Evolutionary conservation across 2,329 filamentous ascomycete genomes (phyloP).

Genomic region (Talaromyces sp.): DNA sequence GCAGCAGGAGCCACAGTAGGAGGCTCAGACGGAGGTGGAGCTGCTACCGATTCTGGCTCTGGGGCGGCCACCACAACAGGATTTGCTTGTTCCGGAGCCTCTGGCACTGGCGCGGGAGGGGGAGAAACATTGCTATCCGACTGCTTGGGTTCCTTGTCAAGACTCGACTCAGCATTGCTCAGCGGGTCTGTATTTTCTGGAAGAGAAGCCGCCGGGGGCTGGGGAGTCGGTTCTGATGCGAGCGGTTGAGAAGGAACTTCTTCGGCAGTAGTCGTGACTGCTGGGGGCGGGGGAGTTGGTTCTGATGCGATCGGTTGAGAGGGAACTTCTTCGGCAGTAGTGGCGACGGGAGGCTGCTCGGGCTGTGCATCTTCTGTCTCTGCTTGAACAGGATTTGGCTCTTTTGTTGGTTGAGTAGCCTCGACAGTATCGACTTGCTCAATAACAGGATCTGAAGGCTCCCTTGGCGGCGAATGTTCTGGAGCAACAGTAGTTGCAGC

Average conservation of each 20-base stretch:
- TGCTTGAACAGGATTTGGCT: background rate
- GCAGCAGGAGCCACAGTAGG: background rate
- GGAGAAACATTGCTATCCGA: background rate
- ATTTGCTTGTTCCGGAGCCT: background rate
- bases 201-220: background rate
- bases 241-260: background rate
- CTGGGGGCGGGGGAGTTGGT: background rate
- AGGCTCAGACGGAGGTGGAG: background rate
- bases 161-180: conserved; percentile 43
- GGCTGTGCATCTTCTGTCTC: conserved; percentile 1
- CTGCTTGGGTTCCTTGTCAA: conserved; percentile 15
- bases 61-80: background rate
- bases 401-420: background rate
- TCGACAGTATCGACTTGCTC: background rate
- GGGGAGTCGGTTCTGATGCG: conserved; percentile 12
- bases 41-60: background rate
- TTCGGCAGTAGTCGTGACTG: too few relatives aligned
- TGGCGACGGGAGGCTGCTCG: background rate
- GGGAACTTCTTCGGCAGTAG: background rate
- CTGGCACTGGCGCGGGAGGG: background rate
- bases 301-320: conserved; percentile 12
- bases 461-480: background rate
- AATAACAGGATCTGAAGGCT: background rate
- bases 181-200: conserved; percentile 42
- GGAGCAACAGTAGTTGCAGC: conserved; percentile 14